A percentile compares a stretch with the other conserved stretches of the same genome.
Evolutionary conservation across 2,329 filamentous ascomycete species (phyloP).

Genomic region (Domatiomyces catenatus): DNA sequence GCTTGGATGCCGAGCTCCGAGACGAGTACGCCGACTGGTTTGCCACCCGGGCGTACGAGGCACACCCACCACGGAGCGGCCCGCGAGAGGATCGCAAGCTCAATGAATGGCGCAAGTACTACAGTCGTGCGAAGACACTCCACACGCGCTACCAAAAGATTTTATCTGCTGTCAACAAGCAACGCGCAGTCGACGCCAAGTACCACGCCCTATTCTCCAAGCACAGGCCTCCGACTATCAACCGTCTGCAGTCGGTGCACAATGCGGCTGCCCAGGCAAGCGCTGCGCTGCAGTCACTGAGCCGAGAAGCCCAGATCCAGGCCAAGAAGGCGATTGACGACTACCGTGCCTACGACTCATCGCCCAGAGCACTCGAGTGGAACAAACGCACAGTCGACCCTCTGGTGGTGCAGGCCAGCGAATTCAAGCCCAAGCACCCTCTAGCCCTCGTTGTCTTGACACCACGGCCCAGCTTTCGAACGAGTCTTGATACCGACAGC

Average conservation of each 20-base stretch:
- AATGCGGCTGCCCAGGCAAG: constrained; percentile 1
- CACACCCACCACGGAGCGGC: neutral
- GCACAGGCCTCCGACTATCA: neutral
- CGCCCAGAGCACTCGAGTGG: constrained; percentile 11
- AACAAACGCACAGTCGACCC: constrained; percentile 12
- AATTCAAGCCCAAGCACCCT: constrained; percentile 10
- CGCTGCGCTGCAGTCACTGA: constrained; percentile 2
- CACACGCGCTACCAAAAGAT: constrained; percentile 7
- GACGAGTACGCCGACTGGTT: constrained; percentile 4
- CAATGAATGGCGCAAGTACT: constrained; percentile 5
- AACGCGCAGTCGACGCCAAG: constrained; percentile 5
- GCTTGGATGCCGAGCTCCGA: constrained; percentile 5
- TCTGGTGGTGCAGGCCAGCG: constrained; percentile 8
- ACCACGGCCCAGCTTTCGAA: constrained; percentile 41
- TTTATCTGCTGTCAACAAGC: constrained; percentile 6
- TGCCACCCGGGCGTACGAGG: neutral
- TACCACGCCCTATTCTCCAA: constrained; percentile 1
- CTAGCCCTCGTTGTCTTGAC: constrained; percentile 33
- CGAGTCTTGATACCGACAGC: constrained; percentile 28
- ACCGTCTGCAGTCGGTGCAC: constrained; percentile 1
- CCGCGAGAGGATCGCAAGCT: constrained; percentile 2
- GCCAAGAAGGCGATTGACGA: constrained; percentile 15
- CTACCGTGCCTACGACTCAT: constrained; percentile 9
- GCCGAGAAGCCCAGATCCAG: constrained; percentile 6
- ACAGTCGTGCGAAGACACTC: constrained; percentile 3